Base-by-base conservation (phyloP, 495 filamentous ascomycete species). In the Talaromyces thailandensis region DNA sequence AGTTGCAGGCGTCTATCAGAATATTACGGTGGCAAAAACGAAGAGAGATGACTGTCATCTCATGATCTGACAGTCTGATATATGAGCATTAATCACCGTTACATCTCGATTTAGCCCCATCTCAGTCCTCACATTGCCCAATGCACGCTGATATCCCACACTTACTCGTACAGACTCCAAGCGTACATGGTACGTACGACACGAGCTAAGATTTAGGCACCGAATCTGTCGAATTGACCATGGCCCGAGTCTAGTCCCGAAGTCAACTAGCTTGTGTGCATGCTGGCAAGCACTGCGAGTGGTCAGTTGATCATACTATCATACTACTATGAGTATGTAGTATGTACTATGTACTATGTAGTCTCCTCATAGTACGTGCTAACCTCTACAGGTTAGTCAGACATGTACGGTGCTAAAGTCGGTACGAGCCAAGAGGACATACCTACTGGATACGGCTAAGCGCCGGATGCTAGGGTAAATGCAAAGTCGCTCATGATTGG, bases 331-430 rank as follows among this genome's bases (percentile, higher is more conserved):
- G n/a, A n/a, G n/a, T n/a, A n/a, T n/a, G n/a, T n/a, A n/a, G n/a
- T n/a, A n/a, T n/a, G n/a, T n/a, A n/a, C n/a, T n/a, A n/a, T n/a
- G n/a, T n/a, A n/a, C n/a, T n/a, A n/a, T n/a, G n/a, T n/a, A n/a
- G n/a, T n/a, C n/a, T n/a, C n/a, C n/a, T n/a, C n/a, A n/a, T n/a
- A n/a, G n/a, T 18, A 2, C 43, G 2, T 1, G 4, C 43, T 48
- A 48, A 48, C 43, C 18, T 6, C 11, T 0, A 8, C 6, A 0
- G 43, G 51, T 3, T 26, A 55, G 26, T 55, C 23, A 14, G 26
- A 55, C 28, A 55, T 55, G 51, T 28, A 55, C 51, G 51, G 21
- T 55, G 51, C 51, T 28, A 55, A 28, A 55, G 51, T 55, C 51
- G 51, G 51, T 55, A 55, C 51, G 23, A 1, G 51, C 51, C 51